Conservation (phyloP, 2,329 filamentous ascomycete genomes). For the Aspergillus quadricinctus region DNA sequence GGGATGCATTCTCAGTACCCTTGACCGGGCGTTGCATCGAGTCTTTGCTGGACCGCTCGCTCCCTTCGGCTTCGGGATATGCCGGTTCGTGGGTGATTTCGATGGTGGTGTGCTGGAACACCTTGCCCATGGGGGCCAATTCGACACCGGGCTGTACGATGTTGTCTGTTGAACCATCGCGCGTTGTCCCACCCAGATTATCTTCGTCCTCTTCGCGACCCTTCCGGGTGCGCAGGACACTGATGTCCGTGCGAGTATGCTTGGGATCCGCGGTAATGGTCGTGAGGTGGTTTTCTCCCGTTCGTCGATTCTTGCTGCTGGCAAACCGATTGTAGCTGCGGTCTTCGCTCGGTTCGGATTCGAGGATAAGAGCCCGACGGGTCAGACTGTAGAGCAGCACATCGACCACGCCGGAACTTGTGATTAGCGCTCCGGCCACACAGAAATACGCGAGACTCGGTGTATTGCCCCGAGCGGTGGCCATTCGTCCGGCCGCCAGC, state of each 20-base stretch:
- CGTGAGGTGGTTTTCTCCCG: slow-evolving; percentile 27
- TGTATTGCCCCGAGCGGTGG: slow-evolving; percentile 30
- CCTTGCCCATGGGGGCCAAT: slow-evolving; percentile 33
- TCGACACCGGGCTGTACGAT: slow-evolving; percentile 35
- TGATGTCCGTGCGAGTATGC: slow-evolving; percentile 16
- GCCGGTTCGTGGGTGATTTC: slow-evolving; percentile 38
- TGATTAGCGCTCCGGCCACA: slow-evolving; percentile 53
- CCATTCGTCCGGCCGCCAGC: slow-evolving; percentile 49
- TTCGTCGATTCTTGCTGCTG: slow-evolving; percentile 23
- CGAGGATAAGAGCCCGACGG: slow-evolving; percentile 51
- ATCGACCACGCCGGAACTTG: slow-evolving; percentile 57
- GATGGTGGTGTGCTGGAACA: slow-evolving; percentile 43
- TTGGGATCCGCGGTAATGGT: slow-evolving; percentile 27
- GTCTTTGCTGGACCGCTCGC: slow-evolving; percentile 27
- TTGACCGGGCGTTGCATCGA: slow-evolving; percentile 10
- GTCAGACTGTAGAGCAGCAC: slow-evolving; percentile 56
- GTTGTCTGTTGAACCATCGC: slow-evolving; percentile 45
- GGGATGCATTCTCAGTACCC: slow-evolving; percentile 9
- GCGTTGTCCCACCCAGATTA: slow-evolving; percentile 25
- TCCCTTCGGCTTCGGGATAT: slow-evolving; percentile 20
- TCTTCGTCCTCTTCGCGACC: slow-evolving; percentile 18
- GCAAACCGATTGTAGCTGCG: slow-evolving; percentile 30
- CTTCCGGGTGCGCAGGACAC: slow-evolving; percentile 14
- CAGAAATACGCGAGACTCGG: slow-evolving; percentile 44
- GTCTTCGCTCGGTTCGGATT: slow-evolving; percentile 43